Evolutionary conservation across 139 green algal species (phyloP).

Genomic region (Medakamo hakoo): DNA sequence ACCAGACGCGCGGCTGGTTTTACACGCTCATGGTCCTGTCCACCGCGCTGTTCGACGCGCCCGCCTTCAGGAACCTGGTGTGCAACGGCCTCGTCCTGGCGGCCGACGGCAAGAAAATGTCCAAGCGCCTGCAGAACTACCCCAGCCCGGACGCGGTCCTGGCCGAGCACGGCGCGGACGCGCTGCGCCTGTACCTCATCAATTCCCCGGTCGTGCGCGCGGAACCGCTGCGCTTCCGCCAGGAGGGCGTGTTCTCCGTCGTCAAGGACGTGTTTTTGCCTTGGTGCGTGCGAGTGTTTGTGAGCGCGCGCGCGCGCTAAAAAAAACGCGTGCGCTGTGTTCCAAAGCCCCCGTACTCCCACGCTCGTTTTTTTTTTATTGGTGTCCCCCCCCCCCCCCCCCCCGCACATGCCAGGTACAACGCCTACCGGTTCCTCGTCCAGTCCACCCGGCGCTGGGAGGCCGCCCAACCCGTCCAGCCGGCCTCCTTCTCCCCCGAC

Average conservation of each 20-base stretch:
- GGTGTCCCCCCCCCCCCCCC: too few relatives aligned
- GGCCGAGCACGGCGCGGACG: constrained; percentile 84
- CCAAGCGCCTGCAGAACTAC: constrained; percentile 98
- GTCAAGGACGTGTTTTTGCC: constrained; percentile 97
- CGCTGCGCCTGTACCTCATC: constrained; percentile 95
- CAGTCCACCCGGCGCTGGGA: constrained; percentile 74
- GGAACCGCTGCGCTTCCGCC: constrained; percentile 83
- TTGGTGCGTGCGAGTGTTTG: constrained; percentile 45
- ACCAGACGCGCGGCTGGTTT: constrained; percentile 85
- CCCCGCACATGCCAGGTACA: constrained; percentile 66
- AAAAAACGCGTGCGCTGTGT: too few relatives aligned
- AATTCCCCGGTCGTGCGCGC: constrained; percentile 88
- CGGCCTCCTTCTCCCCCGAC: constrained; percentile 21
- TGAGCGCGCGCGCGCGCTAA: too few relatives aligned
- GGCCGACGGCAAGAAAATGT: constrained; percentile 98
- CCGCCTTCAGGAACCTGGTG: constrained; percentile 96
- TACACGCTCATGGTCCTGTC: constrained; percentile 99
- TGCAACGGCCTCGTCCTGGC: constrained; percentile 98
- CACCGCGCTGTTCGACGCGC: constrained; percentile 94
- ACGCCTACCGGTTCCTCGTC: constrained; percentile 86
- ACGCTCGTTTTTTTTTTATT: too few relatives aligned
- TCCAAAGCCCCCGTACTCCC: too few relatives aligned
- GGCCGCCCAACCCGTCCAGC: constrained; percentile 23
- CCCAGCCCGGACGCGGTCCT: constrained; percentile 71
- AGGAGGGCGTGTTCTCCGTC: constrained; percentile 87